Conservation (phyloP, 306 rosid species). For the Glycine tomentella region DNA sequence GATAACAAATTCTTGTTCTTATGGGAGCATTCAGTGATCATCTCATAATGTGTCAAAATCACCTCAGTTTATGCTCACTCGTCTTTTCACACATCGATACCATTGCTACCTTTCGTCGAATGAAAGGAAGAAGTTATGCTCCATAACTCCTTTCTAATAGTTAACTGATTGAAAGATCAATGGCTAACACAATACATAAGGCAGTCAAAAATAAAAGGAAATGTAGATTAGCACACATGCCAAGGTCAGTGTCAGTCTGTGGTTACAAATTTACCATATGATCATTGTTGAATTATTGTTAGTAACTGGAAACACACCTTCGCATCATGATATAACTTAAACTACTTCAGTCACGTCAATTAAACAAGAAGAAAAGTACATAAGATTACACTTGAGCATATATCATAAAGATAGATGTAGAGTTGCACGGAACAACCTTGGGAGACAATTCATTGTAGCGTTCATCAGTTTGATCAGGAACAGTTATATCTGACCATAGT, state of each 20-base stretch:
- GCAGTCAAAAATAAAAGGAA: slow-evolving; percentile 20
- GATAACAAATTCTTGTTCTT: too few species aligned
- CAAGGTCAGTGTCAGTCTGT: neutral
- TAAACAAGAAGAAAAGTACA: slow-evolving; percentile 25
- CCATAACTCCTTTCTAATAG: neutral
- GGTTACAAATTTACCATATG: slow-evolving; percentile 10
- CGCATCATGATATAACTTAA: slow-evolving; percentile 16
- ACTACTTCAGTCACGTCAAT: slow-evolving; percentile 5
- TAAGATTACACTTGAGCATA: neutral
- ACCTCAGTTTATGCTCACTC: too few species aligned
- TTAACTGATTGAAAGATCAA: slow-evolving; percentile 19
- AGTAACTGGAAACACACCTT: neutral
- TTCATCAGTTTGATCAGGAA: slow-evolving; percentile 62
- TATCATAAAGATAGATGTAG: slow-evolving; percentile 18
- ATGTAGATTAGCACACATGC: neutral
- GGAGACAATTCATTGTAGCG: slow-evolving; percentile 77
- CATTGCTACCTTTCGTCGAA: too few species aligned
- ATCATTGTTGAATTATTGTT: slow-evolving; percentile 8
- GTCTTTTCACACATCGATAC: too few species aligned
- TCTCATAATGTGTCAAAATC: too few species aligned
- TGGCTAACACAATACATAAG: neutral
- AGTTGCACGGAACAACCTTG: slow-evolving; percentile 70
- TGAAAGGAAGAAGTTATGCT: slow-evolving; percentile 10
- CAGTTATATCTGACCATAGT: slow-evolving; percentile 77
- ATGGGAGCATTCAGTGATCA: too few species aligned